Conservation (phyloP, 495 filamentous ascomycete species). For the Penicillium robsamsonii region DNA sequence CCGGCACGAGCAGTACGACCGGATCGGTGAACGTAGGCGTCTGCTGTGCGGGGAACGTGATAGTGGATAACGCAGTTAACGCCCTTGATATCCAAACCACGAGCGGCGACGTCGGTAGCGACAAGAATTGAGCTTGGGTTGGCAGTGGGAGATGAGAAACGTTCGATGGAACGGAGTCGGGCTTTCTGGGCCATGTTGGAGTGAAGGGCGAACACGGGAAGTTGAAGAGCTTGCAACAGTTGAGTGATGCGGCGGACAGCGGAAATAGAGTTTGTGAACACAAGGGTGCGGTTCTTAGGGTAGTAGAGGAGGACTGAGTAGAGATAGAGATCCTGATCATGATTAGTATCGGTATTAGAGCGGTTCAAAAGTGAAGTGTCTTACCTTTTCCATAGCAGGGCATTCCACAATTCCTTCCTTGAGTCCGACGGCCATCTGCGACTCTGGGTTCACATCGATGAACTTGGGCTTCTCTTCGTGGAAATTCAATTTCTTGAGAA, state of each 20-base stretch:
- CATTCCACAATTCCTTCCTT: slow-evolving; percentile 93
- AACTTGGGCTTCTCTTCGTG: slow-evolving; percentile 78
- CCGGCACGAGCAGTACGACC: slow-evolving; percentile 89
- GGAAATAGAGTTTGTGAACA: slow-evolving; percentile 95
- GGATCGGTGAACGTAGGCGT: slow-evolving; percentile 93
- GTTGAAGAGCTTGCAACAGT: slow-evolving; percentile 76
- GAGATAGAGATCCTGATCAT: slow-evolving; percentile 75
- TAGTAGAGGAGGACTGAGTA: slow-evolving; percentile 85
- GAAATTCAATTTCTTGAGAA: slow-evolving; percentile 88
- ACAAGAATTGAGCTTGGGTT: slow-evolving; percentile 70
- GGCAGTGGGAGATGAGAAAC: slow-evolving; percentile 67
- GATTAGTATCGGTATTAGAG: slow-evolving; percentile 10
- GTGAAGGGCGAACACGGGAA: slow-evolving; percentile 77
- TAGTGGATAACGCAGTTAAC: slow-evolving; percentile 91
- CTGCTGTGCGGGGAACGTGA: slow-evolving; percentile 87
- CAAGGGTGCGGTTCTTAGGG: slow-evolving; percentile 70
- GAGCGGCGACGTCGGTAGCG: slow-evolving; percentile 94
- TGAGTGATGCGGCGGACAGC: slow-evolving; percentile 85
- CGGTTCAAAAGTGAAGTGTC: background rate
- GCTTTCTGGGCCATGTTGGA: slow-evolving; percentile 96
- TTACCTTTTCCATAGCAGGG: slow-evolving; percentile 84
- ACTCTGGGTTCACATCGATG: slow-evolving; percentile 82
- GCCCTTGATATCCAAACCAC: slow-evolving; percentile 88
- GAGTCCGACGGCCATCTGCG: slow-evolving; percentile 80
- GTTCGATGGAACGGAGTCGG: slow-evolving; percentile 87